Evolutionary conservation across 108 stramenopile genomes (phyloP), one percentile per base, ranked within the genome.

Genomic region (Thalassiosira profunda): DNA sequence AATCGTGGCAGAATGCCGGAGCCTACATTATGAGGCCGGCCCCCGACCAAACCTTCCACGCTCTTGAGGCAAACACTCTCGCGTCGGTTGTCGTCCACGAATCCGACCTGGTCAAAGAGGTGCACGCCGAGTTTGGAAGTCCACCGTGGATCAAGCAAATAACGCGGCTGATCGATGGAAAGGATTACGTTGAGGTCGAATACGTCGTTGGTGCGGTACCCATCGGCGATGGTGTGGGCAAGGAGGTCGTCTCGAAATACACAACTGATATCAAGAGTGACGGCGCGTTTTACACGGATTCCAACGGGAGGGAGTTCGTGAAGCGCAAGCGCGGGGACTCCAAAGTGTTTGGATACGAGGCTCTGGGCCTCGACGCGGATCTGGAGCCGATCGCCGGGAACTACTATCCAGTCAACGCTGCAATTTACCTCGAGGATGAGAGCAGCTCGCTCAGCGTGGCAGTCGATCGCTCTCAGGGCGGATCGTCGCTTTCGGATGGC

Each of bases 11-110:
- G 67, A 85, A 91, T 67, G 92, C 93, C 6, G 98, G 98, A 23
- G 98, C 98, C 1, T 99, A 99, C 68, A 94, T 99, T 17, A 98
- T 99, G 62, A 84, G 98, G 51, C 96, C 98, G 11, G 81, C 82
- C 67, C 60, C 72, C 8, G 81, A 86, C 58, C 76, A 76, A 58
- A 56, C 51, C 28, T 42, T 69, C 1, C 58, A 69, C n/a, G n/a
- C n/a, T n/a, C n/a, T n/a, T n/a, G n/a, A n/a, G n/a, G n/a, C n/a
- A n/a, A n/a, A n/a, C n/a, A 36, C 54, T n/a, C 20, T 85, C 9
- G 18, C 24, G 12, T 63, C 62, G 26, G 55, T 70, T 7, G 35
- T 21, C 33, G 41, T 69, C 15, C 58, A 58, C 23, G 46, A 71
- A 31, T 62, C 58, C 23, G 81, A 72, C 25, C 53, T 85, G 37